Percentiles rank a stretch among this genome's conserved stretches.
Conservation (phyloP, 768 basidiomycete species). For the Suillus subaureus region DNA sequence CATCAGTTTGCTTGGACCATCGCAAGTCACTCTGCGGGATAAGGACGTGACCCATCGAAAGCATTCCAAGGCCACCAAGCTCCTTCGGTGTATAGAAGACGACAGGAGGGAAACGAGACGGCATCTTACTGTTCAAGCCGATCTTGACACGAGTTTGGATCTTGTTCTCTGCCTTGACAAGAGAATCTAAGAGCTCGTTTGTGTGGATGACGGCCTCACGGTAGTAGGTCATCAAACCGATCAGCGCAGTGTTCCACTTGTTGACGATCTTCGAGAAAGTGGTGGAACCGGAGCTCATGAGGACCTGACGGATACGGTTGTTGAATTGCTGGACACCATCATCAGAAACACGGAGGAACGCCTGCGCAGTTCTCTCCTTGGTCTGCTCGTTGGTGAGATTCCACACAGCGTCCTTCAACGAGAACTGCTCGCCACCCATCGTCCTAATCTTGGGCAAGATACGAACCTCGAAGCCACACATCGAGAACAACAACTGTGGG, state of each 20-base stretch:
- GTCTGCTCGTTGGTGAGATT: constrained; percentile 96
- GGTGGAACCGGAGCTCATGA: constrained; percentile 98
- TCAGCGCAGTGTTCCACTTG: constrained; percentile 96
- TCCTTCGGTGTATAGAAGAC: constrained; percentile 99
- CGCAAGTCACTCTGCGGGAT: constrained; percentile 97
- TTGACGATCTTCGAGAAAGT: constrained; percentile 99
- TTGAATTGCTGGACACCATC: constrained; percentile 97
- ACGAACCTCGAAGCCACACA: constrained; percentile 98
- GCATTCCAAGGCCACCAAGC: constrained; percentile 96
- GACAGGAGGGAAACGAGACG: constrained; percentile 96
- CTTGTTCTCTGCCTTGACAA: constrained; percentile 99
- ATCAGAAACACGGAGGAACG: constrained; percentile 96
- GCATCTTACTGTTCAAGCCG: constrained; percentile 99
- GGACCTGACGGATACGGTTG: constrained; percentile 92
- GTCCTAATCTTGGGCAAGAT: constrained; percentile 96
- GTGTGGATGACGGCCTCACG: constrained; percentile 98
- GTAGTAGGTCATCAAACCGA: constrained; percentile 97
- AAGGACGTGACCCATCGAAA: constrained; percentile 98
- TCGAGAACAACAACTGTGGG: constrained; percentile 95
- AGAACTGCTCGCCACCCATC: constrained; percentile 95
- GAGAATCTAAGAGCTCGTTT: constrained; percentile 90
- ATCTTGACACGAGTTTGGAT: constrained; percentile 99
- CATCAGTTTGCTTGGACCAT: constrained; percentile 98
- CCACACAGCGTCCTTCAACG: constrained; percentile 94
- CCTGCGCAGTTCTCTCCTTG: constrained; percentile 97